These are phyloP conservation scores for Gnomoniopsis smithogilvyi DNA, from an alignment of 2,329 filamentous ascomycete genomes.

Conservation along the genomic window DNA sequence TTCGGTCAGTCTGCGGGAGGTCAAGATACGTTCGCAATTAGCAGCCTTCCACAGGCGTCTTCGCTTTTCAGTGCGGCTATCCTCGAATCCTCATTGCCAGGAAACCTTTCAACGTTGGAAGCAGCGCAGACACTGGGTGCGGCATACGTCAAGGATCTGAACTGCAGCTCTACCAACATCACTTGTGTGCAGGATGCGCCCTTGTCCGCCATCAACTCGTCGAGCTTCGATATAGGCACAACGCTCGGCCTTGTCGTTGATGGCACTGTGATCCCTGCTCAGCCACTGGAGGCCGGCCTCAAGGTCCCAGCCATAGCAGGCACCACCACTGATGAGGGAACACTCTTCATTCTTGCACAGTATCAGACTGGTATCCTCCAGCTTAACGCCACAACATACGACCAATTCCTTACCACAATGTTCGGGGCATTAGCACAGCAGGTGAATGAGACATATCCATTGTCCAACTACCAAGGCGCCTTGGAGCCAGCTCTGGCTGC, in stretches of 20 bases:
- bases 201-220: not conserved
- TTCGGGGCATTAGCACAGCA: slow-evolving; percentile 6
- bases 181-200: slow-evolving; percentile 2
- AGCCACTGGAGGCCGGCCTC: slow-evolving; percentile 24
- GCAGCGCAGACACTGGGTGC: not conserved
- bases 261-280: slow-evolving; percentile 22
- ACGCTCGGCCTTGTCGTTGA: slow-evolving; percentile 23
- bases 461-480: slow-evolving; percentile 18
- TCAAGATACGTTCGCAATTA: slow-evolving; percentile 22
- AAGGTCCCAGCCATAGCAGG: slow-evolving; percentile 28
- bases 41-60: slow-evolving; percentile 25
- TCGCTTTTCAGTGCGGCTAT: slow-evolving; percentile 23
- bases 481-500: slow-evolving; percentile 14
- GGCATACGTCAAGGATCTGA: slow-evolving; percentile 1
- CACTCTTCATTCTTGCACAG: slow-evolving; percentile 23
- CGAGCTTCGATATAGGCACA: not conserved
- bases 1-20: slow-evolving; percentile 28
- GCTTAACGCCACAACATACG: slow-evolving; percentile 23
- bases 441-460: slow-evolving; percentile 9
- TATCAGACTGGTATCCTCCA: slow-evolving; percentile 16
- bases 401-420: slow-evolving; percentile 21
- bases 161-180: slow-evolving; percentile 3
- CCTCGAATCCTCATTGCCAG: slow-evolving; percentile 25
- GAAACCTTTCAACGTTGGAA: not conserved
- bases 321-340: slow-evolving; percentile 22